Evolutionary conservation across 106 monocot genomes (phyloP), one percentile per base, ranked within the genome.

Genomic region (Allium sativum): DNA sequence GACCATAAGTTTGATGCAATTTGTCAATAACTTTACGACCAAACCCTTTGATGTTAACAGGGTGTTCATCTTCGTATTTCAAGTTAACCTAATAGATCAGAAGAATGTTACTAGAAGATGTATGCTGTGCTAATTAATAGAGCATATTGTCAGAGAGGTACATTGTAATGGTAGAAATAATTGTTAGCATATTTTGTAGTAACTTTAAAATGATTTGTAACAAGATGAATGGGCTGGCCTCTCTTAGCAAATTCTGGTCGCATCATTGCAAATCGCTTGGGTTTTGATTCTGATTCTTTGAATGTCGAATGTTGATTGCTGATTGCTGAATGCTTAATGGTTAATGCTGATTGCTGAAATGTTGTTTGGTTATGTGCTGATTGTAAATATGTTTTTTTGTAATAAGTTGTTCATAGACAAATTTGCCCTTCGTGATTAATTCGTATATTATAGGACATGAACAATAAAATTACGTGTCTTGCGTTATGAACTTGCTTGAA

Each of bases 41-140:
- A 48, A 88, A 68, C 8, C 87, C 87, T 51, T 87, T 98, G 1
- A 87, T 82, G 44, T 87, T n/a, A 0, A 88, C 91, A 55, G 91
- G 82, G 0, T 82, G 65, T 47, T 91, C 87, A 69, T 98, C 96
- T 56, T 98, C 96, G 53, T 98, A 98, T 61, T 98, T 98, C 19
- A 98, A 55, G 44, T 68, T 64, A 40, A 98, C 96, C 96, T 98
- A 19, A 52, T 56, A 60, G 1, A 60, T 60, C 52, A 14, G 31
- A n/a, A 47, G 40, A 3, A 16, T 14, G 56, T 7, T 31, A 31
- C 31, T 31, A 5, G 5, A 31, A 31, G 31, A 31, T 31, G 5
- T 5, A 31, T 31, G 31, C 5, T 0, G 31, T 5, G 18, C 9
- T 0, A 13, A 4, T 41, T 8, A 40, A 18, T 4, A 5, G 20